phyloP scores from a whole-genome alignment of 2,329 filamentous ascomycete species.

The Trichoderma sp. region DNA sequence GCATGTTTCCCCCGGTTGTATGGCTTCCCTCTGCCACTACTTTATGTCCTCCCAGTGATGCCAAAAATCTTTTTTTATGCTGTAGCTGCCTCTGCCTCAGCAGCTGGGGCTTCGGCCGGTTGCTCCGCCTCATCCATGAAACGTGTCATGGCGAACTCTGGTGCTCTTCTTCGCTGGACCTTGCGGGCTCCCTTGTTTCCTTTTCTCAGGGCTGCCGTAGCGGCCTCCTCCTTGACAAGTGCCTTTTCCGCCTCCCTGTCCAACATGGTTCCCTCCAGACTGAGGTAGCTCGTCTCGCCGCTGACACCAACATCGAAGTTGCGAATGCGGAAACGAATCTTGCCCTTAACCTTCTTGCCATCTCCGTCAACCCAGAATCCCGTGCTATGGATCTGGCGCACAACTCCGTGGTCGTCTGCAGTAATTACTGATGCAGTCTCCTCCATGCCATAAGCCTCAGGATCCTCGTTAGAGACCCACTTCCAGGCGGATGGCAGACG shows the following conservation, averaged over 20 bases:
- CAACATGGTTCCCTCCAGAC: constrained; percentile 85
- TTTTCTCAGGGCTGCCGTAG: constrained; percentile 38
- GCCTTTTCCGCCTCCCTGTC: constrained; percentile 62
- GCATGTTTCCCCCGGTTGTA: not conserved
- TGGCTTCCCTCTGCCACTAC: not conserved
- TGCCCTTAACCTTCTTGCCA: constrained; percentile 68
- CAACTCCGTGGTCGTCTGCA: constrained; percentile 52
- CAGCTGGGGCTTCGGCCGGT: not conserved
- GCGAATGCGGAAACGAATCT: constrained; percentile 73
- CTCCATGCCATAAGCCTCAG: constrained; percentile 42
- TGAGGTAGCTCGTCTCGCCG: constrained; percentile 74
- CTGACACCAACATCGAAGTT: constrained; percentile 80
- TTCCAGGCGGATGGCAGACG: constrained; percentile 76
- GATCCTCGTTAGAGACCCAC: constrained; percentile 63
- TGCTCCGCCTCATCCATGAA: constrained; percentile 48
- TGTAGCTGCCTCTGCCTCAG: constrained; percentile 4
- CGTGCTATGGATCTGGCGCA: constrained; percentile 52
- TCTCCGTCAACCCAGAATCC: constrained; percentile 74
- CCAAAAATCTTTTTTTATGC: constrained; percentile 26
- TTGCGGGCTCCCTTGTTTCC: constrained; percentile 35
- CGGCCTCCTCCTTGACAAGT: constrained; percentile 47
- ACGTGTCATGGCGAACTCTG: constrained; percentile 58
- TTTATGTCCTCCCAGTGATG: constrained; percentile 11
- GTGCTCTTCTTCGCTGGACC: constrained; percentile 39
- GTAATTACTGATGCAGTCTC: constrained; percentile 42